Evolutionary conservation across 768 basidiomycete genomes (phyloP), one percentile per base, ranked within the genome.

Genomic region (Serpula lacrymans): DNA sequence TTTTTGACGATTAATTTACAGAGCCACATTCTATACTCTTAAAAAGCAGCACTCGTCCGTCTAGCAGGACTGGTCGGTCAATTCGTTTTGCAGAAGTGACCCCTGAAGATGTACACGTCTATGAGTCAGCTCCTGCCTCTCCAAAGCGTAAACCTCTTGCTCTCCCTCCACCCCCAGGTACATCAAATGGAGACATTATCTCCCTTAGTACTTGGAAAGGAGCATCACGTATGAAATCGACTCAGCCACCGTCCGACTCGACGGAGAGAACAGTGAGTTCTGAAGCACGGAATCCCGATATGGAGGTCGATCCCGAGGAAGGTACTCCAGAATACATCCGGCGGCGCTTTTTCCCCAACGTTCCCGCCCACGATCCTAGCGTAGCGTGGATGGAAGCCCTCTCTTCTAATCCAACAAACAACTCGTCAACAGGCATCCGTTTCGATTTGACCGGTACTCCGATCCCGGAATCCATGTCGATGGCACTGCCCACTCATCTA

Each of bases 281-380:
- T n/a, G n/a, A n/a, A 20, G 6, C 26, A 24, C 5, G 17, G 13
- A 6, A 6, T 14, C 14, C 43, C 42, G 14, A n/a, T 22, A 21
- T 34, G 42, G 17, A 25, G 11, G 16, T 39, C 11, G 66, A 72
- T 27, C 69, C 67, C 3, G 78, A 80, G 48, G 84, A 85, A 54
- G 88, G 87, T 5, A 82, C 84, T 0, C 80, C 91, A 3, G 89
- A 91, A 57, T 76, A 85, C 53, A 93, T 95, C 42, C 84, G 89
- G 18, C 74, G 71, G 18, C 82, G 81, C 27, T 95, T 82, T 65
- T 96, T 96, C 54, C 88, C 93, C 1, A 61, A 75, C 41, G 77
- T 79, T 1, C 73, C 82, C 4, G 61, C 74, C 8, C 69, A 84
- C 49, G 80, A 91, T 48, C 82, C 90, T 5, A 80, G 76, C 34